Evolutionary conservation across 257 asterid species (phyloP), one percentile per base, ranked within the genome.

Genomic region (Fraxinus cuspidata): DNA sequence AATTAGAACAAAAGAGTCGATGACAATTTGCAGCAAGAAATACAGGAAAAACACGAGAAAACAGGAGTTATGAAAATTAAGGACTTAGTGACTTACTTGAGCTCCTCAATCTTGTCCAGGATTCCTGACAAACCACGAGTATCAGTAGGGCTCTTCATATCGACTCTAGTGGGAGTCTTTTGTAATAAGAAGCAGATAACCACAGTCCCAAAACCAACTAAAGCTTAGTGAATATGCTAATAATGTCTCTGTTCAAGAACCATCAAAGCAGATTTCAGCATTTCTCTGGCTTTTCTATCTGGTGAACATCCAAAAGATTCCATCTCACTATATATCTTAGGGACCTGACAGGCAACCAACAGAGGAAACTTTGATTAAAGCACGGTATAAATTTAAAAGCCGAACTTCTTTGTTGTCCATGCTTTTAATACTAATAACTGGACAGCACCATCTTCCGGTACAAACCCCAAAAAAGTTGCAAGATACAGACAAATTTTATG

Each of bases 291-390:
- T 86, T 92, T 92, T 81, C 96, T 90, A 77, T 94, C 99, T 4
- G 99, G 97, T 21, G 95, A 84, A 84, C 95, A 94, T 74, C 99
- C 97, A 21, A 89, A 84, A 51, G 90, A 86, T 88, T 91, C 99
- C 99, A 94, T 94, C 82, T 92, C 94, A 79, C 77, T 77, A 72
- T 94, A 94, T 85, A 94, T 90, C 79, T 84, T 85, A 25, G 94
- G 97, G 53, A 94, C 90, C 99, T 92, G 82, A 23, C 53, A 42
- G 29, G 68, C 71, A 65, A 79, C 64, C 67, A 79, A 27, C 31
- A 75, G 42, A 73, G 34, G 38, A 27, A 32, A 5, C 16, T 53
- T 44, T 12, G 74, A 7, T 44, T 60, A 56, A 37, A 60, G 71
- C 68, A 66, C 12, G 8, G 19, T 19, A 13, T 35, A 11, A 38